phyloP scores from a whole-genome alignment of 2,329 filamentous ascomycete genomes.

The Hypoxylon sp. region DNA sequence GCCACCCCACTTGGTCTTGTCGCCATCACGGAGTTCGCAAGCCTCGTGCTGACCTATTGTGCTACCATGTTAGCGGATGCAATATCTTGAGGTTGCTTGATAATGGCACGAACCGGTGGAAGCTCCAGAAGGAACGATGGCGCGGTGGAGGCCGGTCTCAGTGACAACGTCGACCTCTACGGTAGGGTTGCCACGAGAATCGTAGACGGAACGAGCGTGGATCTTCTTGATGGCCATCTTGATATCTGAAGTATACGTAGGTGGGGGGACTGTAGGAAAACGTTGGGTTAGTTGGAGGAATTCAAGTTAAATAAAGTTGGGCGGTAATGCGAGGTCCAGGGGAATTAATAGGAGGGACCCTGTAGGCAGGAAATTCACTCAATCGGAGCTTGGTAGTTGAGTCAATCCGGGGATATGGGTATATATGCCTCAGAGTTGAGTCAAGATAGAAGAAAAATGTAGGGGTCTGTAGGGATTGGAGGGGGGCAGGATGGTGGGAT shows the following conservation, averaged over 20 bases:
- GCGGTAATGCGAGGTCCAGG: constrained; percentile 10
- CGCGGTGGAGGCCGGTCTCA: constrained; percentile 95
- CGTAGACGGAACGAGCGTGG: constrained; percentile 95
- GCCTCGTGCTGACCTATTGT: constrained; percentile 86
- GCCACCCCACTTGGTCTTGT: constrained; percentile 88
- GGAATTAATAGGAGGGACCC: constrained; percentile 23
- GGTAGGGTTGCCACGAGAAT: constrained; percentile 98
- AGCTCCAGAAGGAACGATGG: constrained; percentile 96
- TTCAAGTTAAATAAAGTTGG: constrained; percentile 13
- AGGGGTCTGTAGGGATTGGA: constrained; percentile 35
- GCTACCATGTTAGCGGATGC: constrained; percentile 47
- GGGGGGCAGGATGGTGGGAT: constrained; percentile 38
- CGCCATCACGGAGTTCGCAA: constrained; percentile 90
- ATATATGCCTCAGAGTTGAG: constrained; percentile 47
- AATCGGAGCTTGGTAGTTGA: constrained; percentile 29
- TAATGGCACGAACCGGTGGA: constrained; percentile 80
- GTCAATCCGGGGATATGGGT: constrained; percentile 21
- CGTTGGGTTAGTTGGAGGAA: constrained; percentile 31
- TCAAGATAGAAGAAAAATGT: constrained; percentile 35
- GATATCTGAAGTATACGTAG: constrained; percentile 46
- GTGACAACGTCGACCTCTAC: constrained; percentile 98
- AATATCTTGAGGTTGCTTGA: constrained; percentile 35
- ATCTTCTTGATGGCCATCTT: constrained; percentile 93
- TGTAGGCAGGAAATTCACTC: constrained; percentile 42
- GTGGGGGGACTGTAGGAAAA: constrained; percentile 28